Conservation (phyloP, 257 asterid species). For the Sherardia arvensis region DNA sequence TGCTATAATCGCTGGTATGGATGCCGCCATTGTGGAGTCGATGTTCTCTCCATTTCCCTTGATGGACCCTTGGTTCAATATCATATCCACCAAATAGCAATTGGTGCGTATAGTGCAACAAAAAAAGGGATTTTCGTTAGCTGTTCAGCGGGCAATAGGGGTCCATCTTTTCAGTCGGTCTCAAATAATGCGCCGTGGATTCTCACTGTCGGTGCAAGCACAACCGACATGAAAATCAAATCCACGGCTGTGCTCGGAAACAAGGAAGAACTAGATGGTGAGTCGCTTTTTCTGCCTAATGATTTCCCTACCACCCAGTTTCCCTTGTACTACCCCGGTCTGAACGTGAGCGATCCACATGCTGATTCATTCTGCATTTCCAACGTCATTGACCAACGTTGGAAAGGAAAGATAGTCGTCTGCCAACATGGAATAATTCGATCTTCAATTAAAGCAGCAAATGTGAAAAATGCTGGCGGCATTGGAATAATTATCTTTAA, state of each 20-base stretch:
- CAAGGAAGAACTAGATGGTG: neutral
- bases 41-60: neutral
- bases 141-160: neutral
- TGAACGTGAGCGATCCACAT: neutral
- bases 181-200: conserved; percentile 4
- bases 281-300: neutral
- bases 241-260: conserved; percentile 1
- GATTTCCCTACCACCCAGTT: neutral
- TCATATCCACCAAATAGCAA: neutral
- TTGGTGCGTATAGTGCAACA: neutral
- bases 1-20: neutral
- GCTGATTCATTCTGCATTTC: neutral
- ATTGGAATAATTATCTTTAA: no score
- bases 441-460: no score
- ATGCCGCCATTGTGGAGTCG: conserved; percentile 4
- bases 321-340: neutral
- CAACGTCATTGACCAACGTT: no score
- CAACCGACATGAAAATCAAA: neutral
- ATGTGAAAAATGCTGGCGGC: no score
- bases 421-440: no score
- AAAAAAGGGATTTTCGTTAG: conserved; percentile 2
- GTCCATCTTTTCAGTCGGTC: neutral
- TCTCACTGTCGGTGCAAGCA: conserved; percentile 3
- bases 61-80: neutral
- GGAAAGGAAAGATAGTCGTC: no score